Evolutionary conservation across 257 asterid genomes (phyloP).

Genomic region (Petunia secreta): DNA sequence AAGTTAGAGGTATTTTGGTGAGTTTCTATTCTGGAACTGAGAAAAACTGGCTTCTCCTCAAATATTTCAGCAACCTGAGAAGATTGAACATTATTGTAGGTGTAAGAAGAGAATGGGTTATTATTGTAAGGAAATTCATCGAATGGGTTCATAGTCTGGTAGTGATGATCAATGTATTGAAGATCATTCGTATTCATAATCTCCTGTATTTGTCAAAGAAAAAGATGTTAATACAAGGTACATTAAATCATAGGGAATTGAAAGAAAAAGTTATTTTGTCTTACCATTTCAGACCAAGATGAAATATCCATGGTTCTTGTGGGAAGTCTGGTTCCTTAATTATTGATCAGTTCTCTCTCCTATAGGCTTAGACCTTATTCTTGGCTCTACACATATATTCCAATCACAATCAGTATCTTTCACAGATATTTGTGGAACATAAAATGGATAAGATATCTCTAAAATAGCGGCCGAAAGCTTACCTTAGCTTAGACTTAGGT

Average conservation of each 20-base stretch:
- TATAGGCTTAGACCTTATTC: neutral
- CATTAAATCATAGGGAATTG: neutral
- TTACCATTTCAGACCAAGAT: constrained; percentile 30
- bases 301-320: constrained; percentile 24
- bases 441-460: neutral
- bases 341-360: neutral
- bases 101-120: neutral
- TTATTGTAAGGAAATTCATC: neutral
- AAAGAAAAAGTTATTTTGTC: neutral
- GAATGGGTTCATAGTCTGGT: neutral
- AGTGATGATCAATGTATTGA: neutral
- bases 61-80: constrained; percentile 15
- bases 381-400: neutral
- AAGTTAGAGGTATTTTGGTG: neutral
- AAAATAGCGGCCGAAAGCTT: neutral
- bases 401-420: constrained; percentile 8
- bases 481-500: neutral
- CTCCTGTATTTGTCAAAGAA: constrained; percentile 13
- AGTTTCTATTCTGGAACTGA: neutral
- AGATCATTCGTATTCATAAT: neutral
- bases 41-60: neutral
- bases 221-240: neutral
- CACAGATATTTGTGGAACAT: neutral
- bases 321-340: neutral
- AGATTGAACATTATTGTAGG: neutral